phyloP scores from a whole-genome alignment of 257 asterid species.

The Ophiorrhiza pumila region DNA sequence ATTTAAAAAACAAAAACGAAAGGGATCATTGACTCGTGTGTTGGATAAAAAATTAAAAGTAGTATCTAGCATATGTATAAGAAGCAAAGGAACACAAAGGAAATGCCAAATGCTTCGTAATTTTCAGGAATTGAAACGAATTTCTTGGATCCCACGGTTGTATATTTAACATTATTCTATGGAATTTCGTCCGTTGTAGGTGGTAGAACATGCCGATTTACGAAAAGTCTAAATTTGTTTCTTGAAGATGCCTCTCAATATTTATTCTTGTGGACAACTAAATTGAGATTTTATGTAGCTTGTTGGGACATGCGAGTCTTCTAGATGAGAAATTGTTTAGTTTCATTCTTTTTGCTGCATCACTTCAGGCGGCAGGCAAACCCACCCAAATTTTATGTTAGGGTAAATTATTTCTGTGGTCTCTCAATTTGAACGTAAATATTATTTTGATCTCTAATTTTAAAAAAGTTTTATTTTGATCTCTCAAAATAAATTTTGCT shows the following conservation, averaged over 20 bases:
- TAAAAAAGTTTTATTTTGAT: too few species aligned
- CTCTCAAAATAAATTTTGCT: too few species aligned
- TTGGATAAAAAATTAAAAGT: not conserved
- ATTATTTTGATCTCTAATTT: too few species aligned
- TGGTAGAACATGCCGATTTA: not conserved
- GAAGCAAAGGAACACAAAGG: not conserved
- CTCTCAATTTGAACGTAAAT: too few species aligned
- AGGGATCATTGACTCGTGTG: not conserved
- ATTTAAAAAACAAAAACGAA: not conserved
- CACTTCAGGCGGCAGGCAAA: not conserved
- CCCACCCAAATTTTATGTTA: not conserved
- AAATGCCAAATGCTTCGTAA: constrained; percentile 8
- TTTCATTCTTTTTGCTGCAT: not conserved
- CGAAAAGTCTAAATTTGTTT: not conserved
- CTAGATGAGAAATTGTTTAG: not conserved
- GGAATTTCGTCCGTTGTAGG: not conserved
- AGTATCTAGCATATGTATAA: not conserved
- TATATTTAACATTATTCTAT: not conserved
- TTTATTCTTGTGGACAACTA: not conserved
- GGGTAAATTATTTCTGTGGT: too few species aligned
- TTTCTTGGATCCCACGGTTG: not conserved
- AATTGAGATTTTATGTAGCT: too few species aligned
- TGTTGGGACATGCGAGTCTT: not conserved
- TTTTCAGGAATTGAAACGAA: constrained; percentile 8
- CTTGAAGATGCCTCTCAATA: not conserved